A percentile compares a stretch with the other conserved stretches of the same genome.
Evolutionary conservation across 345 rosid genomes (phyloP).

Genomic region (Acer negundo): DNA sequence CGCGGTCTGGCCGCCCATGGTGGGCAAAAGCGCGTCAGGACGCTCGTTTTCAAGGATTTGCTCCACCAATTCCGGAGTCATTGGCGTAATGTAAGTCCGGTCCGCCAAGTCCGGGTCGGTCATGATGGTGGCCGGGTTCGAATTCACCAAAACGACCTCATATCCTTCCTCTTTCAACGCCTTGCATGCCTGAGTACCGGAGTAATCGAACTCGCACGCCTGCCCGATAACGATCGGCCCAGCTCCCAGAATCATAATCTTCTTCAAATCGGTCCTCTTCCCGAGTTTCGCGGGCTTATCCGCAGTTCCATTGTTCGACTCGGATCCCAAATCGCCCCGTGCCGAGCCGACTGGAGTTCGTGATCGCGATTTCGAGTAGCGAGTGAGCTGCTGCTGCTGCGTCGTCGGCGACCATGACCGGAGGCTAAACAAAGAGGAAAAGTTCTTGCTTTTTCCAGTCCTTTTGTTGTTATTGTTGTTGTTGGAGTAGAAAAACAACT

Average conservation of each 20-base stretch:
- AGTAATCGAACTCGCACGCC: slow-evolving; percentile 97
- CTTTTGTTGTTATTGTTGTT: not conserved
- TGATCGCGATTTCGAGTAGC: slow-evolving; percentile 10
- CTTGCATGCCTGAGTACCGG: slow-evolving; percentile 96
- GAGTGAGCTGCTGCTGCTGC: slow-evolving; percentile 6
- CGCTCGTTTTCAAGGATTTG: slow-evolving; percentile 80
- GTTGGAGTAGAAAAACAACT: slow-evolving; percentile 29
- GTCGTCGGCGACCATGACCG: slow-evolving; percentile 29
- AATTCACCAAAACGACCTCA: slow-evolving; percentile 79
- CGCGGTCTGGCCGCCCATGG: slow-evolving; percentile 99
- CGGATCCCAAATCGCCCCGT: slow-evolving; percentile 20
- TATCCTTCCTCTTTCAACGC: slow-evolving; percentile 90
- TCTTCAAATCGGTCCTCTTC: slow-evolving; percentile 83
- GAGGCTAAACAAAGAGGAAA: slow-evolving; percentile 15
- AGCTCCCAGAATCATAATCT: slow-evolving; percentile 91
- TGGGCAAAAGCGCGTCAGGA: slow-evolving; percentile 87
- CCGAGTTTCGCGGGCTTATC: slow-evolving; percentile 27
- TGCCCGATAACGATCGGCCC: slow-evolving; percentile 99
- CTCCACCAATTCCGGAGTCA: slow-evolving; percentile 91
- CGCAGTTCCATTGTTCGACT: slow-evolving; percentile 13
- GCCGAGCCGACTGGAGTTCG: slow-evolving; percentile 11
- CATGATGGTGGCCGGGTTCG: slow-evolving; percentile 99
- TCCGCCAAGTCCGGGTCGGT: slow-evolving; percentile 94
- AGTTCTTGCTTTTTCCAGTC: not conserved
- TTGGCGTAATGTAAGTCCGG: slow-evolving; percentile 82